Percentiles rank a stretch among this genome's conserved stretches.
Conservation (phyloP, 1,284 basidiomycete genomes). For the Amylostereum areolatum region DNA sequence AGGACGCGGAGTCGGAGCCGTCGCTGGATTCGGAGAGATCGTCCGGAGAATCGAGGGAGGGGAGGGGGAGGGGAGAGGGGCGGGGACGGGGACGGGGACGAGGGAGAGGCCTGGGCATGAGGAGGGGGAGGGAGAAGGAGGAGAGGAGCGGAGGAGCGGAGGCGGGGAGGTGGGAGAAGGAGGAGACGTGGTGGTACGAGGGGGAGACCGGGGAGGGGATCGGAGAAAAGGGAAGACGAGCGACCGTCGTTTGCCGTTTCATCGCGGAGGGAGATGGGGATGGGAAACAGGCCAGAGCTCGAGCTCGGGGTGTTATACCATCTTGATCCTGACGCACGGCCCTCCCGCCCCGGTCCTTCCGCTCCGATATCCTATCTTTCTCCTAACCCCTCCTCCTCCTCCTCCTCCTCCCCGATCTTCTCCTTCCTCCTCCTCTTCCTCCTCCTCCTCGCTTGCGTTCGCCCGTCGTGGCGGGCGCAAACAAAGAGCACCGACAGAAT, state of each 20-base stretch:
- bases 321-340: background rate
- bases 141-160: slow-evolving; percentile 3
- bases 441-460: no score
- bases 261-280: slow-evolving; percentile 2
- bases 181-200: slow-evolving; percentile 7
- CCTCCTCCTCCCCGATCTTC: background rate
- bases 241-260: slow-evolving; percentile 7
- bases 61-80: background rate
- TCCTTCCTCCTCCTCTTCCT: no score
- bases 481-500: no score
- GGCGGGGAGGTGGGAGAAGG: slow-evolving; percentile 14
- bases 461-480: no score
- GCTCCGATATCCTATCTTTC: background rate
- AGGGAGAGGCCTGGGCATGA: slow-evolving; percentile 5
- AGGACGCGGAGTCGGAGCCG: background rate
- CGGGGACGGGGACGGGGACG: slow-evolving; percentile 1
- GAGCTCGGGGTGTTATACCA: background rate
- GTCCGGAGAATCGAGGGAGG: background rate
- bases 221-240: slow-evolving; percentile 12
- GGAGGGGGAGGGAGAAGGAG: slow-evolving; percentile 2
- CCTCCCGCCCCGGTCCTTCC: background rate
- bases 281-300: background rate
- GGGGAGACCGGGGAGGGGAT: slow-evolving; percentile 6
- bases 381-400: background rate
- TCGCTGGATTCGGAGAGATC: background rate